Conservation (phyloP, 1,284 basidiomycete species). For the Sporisorium sorghi region DNA sequence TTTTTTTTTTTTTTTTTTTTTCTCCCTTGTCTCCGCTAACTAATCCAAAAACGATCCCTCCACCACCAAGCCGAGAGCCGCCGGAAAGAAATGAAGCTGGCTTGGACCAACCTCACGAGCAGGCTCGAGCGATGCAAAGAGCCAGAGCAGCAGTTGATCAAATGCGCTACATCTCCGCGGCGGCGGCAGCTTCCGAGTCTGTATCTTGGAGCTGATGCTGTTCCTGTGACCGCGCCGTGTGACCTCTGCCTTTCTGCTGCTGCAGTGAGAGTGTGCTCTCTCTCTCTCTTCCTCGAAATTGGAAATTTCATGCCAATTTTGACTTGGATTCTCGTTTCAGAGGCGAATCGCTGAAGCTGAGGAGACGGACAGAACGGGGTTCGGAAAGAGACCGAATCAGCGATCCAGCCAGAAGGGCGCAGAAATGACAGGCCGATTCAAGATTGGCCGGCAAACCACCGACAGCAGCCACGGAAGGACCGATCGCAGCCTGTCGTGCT, state of each 20-base stretch:
- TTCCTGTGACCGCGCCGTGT: conserved; percentile 2
- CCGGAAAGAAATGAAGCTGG: neutral
- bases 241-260: neutral
- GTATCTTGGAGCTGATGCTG: no score
- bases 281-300: neutral
- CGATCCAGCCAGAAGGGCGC: neutral
- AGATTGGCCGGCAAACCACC: conserved; percentile 19
- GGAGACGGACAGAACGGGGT: no score
- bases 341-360: neutral
- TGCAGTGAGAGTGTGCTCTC: no score
- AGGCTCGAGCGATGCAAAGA: neutral
- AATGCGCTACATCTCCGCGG: conserved; percentile 14
- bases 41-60: no score
- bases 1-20: no score
- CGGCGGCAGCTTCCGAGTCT: conserved; percentile 22
- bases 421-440: neutral
- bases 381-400: conserved; percentile 22
- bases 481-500: neutral
- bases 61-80: neutral
- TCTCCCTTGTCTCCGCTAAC: neutral
- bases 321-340: neutral
- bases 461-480: neutral
- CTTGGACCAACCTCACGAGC: neutral
- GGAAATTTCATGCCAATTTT: conserved; percentile 1
- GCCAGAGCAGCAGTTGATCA: no score